These are phyloP conservation scores for Imleria badia DNA, from an alignment of 768 basidiomycete species.

Conservation along the genomic window DNA sequence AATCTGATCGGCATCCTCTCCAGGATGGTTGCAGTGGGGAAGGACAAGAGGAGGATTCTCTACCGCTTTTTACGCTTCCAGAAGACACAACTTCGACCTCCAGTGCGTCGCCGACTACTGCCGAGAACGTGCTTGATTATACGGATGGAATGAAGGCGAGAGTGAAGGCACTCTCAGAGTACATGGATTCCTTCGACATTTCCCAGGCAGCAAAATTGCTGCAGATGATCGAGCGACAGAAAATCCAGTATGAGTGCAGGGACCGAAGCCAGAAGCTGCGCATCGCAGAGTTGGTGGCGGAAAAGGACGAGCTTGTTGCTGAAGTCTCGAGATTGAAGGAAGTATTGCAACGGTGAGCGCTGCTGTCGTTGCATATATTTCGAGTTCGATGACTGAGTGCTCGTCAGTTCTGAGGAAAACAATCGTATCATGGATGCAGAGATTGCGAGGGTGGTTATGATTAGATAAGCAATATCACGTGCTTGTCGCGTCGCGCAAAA, in stretches of 20 bases:
- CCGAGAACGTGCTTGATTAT: conserved; percentile 29
- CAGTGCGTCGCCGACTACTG: conserved; percentile 23
- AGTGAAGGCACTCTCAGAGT: conserved; percentile 24
- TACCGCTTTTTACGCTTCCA: conserved; percentile 20
- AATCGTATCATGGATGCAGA: conserved; percentile 9
- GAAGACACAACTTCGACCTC: conserved; percentile 12
- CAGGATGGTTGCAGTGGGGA: not conserved
- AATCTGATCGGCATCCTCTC: not conserved
- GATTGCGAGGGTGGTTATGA: too few relatives aligned
- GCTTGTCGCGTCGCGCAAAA: conserved; percentile 27
- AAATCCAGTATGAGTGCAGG: conserved; percentile 21
- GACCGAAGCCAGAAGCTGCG: conserved; percentile 22
- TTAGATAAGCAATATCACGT: too few relatives aligned
- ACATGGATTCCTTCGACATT: conserved; percentile 30
- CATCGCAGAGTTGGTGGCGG: conserved; percentile 20
- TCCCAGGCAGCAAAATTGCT: conserved; percentile 12
- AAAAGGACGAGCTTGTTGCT: conserved; percentile 14
- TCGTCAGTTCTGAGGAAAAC: conserved; percentile 7
- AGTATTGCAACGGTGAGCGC: conserved; percentile 16
- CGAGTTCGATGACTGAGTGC: not conserved
- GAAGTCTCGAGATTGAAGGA: conserved; percentile 20
- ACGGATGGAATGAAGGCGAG: conserved; percentile 19
- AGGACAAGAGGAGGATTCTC: conserved; percentile 13
- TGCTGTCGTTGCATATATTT: not conserved
- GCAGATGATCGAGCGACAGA: conserved; percentile 24